Evolutionary conservation across 2,329 filamentous ascomycete species (phyloP).

Genomic region (Colletotrichum kahawae): DNA sequence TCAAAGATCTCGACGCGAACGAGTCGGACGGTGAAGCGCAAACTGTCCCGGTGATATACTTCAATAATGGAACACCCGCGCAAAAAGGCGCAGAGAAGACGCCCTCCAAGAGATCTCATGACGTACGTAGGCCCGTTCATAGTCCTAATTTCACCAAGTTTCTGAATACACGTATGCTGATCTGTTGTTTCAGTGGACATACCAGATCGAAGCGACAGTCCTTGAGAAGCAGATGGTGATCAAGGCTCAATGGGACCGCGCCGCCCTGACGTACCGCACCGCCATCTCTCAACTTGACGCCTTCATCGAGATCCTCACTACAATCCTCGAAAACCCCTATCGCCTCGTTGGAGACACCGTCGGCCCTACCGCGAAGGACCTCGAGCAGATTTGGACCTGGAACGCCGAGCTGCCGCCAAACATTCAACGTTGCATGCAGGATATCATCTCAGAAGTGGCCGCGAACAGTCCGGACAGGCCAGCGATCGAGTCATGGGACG

Average conservation of each 20-base stretch:
- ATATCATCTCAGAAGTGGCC: slow-evolving; percentile 47
- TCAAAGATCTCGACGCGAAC: slow-evolving; percentile 1
- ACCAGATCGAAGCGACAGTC: slow-evolving; percentile 23
- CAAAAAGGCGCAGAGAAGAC: slow-evolving; percentile 7
- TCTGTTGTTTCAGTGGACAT: slow-evolving; percentile 24
- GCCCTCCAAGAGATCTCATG: slow-evolving; percentile 2
- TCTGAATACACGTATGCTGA: background rate
- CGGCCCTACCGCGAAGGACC: slow-evolving; percentile 36
- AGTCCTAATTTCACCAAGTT: background rate
- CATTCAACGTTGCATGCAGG: slow-evolving; percentile 50
- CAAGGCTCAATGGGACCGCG: slow-evolving; percentile 24
- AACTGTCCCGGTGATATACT: slow-evolving; percentile 17
- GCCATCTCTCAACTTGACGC: slow-evolving; percentile 23
- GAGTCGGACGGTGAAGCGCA: background rate
- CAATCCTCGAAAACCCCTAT: slow-evolving; percentile 20
- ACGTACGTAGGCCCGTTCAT: slow-evolving; percentile 7
- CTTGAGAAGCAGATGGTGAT: slow-evolving; percentile 17
- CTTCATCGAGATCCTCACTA: slow-evolving; percentile 24
- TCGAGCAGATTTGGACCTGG: slow-evolving; percentile 52
- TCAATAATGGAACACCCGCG: slow-evolving; percentile 18
- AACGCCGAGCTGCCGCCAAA: slow-evolving; percentile 46
- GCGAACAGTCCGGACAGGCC: slow-evolving; percentile 38
- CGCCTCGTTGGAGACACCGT: slow-evolving; percentile 15
- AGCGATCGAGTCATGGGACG: slow-evolving; percentile 57
- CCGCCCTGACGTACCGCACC: slow-evolving; percentile 17